A percentile compares a stretch with the other conserved stretches of the same genome.
These are phyloP conservation scores for Saccharomyces kudriavzevii DNA, from an alignment of 805 yeast species.

Conservation along the genomic window DNA sequence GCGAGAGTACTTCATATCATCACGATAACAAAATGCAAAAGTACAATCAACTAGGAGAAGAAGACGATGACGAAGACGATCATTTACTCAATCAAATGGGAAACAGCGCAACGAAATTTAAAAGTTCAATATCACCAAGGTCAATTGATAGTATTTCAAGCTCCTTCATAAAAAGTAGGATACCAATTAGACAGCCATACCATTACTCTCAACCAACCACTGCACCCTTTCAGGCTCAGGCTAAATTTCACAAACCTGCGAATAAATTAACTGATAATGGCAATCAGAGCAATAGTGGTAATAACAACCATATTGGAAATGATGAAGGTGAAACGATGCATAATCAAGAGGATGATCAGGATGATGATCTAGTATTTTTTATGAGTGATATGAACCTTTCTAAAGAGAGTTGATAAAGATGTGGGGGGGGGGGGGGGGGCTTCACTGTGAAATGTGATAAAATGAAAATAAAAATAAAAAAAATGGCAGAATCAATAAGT, in stretches of 20 bases:
- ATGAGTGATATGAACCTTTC: constrained; percentile 66
- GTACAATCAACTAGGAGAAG: constrained; percentile 2
- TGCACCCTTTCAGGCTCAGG: constrained; percentile 28
- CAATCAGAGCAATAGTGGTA: neutral
- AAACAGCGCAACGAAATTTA: constrained; percentile 3
- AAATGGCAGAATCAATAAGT: neutral
- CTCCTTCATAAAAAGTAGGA: constrained; percentile 18
- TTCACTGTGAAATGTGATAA: neutral
- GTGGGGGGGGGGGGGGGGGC: neutral
- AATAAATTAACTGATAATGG: constrained; percentile 12
- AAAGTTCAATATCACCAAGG: constrained; percentile 19
- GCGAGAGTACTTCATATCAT: constrained; percentile 2
- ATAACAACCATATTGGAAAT: neutral
- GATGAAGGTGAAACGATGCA: neutral
- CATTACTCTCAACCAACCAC: constrained; percentile 28
- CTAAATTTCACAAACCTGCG: constrained; percentile 26
- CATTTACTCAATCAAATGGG: constrained; percentile 9
- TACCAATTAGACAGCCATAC: constrained; percentile 23
- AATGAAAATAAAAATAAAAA: neutral
- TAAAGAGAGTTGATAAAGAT: constrained; percentile 3
- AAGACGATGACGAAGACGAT: constrained; percentile 19
- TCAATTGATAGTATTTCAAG: constrained; percentile 25
- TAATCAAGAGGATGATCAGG: constrained; percentile 37
- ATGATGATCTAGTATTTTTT: constrained; percentile 58
- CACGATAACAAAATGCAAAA: neutral